Conservation (phyloP, 345 rosid genomes). For the Turnera subulata region DNA sequence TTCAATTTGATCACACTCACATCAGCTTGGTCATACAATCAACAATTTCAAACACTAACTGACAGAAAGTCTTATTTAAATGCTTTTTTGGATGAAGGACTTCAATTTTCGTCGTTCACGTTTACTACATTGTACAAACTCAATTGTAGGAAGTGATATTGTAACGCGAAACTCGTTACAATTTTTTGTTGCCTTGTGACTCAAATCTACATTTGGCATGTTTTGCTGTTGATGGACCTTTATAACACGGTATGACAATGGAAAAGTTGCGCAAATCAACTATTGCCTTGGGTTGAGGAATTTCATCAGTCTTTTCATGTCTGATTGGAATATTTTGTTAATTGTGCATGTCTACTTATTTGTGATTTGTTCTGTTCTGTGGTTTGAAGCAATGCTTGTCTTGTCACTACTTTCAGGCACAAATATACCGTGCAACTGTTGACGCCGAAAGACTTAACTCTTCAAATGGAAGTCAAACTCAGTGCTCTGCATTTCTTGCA, state of each 20-base stretch:
- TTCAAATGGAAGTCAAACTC: conserved; percentile 32
- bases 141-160: too few species aligned
- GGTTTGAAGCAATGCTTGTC: neutral
- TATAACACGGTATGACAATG: neutral
- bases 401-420: conserved; percentile 54
- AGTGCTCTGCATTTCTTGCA: conserved; percentile 89
- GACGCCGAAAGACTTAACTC: conserved; percentile 29
- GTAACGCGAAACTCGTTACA: too few species aligned
- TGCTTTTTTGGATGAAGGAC: neutral
- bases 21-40: too few species aligned
- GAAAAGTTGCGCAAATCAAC: conserved; percentile 1
- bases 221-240: too few species aligned
- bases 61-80: neutral
- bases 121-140: too few species aligned
- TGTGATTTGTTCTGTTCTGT: neutral
- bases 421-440: conserved; percentile 50
- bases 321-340: neutral
- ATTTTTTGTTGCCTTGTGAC: too few species aligned
- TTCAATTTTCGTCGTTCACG: too few species aligned
- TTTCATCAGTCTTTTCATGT: neutral
- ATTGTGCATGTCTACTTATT: neutral
- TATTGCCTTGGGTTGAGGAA: neutral
- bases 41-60: conserved; percentile 1
- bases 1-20: too few species aligned
- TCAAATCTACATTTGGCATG: too few species aligned